Conservation (phyloP, 345 rosid species). For the Eucalyptus curtisii region DNA sequence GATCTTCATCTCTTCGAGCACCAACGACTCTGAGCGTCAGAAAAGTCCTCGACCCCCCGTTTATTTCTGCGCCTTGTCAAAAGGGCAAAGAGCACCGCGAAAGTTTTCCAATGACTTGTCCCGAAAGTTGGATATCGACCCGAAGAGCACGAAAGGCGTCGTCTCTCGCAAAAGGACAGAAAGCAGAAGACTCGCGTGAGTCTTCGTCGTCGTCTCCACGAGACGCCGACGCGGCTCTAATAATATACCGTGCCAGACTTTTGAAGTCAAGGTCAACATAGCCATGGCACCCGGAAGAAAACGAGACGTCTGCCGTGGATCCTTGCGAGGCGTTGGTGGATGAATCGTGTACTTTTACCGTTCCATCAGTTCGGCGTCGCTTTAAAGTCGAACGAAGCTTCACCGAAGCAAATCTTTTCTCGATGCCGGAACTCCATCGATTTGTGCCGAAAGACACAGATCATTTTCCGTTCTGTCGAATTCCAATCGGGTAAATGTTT, state of each 20-base stretch:
- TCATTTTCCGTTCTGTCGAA: background rate
- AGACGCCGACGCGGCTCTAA: background rate
- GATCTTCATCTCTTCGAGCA: background rate
- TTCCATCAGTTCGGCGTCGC: background rate
- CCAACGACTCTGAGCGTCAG: background rate
- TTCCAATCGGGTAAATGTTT: background rate
- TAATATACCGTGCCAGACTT: background rate
- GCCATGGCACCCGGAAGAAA: background rate
- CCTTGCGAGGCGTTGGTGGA: background rate
- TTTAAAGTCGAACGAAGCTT: background rate
- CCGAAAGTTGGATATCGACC: background rate
- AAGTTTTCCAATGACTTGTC: background rate
- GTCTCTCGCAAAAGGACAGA: background rate
- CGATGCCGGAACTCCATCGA: background rate
- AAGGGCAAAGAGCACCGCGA: background rate
- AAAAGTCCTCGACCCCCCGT: background rate
- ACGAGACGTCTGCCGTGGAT: background rate
- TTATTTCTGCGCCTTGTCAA: background rate
- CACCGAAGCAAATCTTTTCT: background rate
- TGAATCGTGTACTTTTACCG: background rate
- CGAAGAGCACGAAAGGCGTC: background rate
- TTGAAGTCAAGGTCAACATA: background rate
- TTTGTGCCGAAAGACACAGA: background rate
- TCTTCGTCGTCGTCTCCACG: background rate
- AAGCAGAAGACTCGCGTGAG: background rate